Conservation (phyloP, 2,329 filamentous ascomycete species). For the Rhinocladiella mackenziei region DNA sequence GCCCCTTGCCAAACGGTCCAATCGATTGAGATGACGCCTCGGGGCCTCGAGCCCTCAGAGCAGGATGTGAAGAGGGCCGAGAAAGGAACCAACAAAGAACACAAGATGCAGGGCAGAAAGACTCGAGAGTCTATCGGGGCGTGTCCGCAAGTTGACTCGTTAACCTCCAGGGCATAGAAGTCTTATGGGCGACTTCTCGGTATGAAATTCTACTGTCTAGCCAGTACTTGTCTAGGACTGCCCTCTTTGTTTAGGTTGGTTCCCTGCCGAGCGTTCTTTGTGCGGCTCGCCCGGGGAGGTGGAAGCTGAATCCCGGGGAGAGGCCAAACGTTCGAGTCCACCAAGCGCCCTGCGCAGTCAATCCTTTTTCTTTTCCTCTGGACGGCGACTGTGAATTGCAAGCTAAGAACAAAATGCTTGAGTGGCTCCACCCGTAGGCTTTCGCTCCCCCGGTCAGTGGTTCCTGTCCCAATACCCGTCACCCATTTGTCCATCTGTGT, state of each 20-base stretch:
- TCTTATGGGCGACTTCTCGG: no score
- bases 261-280: constrained; percentile 17
- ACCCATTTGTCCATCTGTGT: neutral
- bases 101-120: neutral
- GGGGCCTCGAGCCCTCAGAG: no score
- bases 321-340: neutral
- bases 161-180: no score
- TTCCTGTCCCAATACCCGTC: constrained; percentile 3
- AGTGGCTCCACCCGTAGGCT: neutral
- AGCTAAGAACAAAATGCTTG: no score
- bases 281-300: constrained; percentile 8
- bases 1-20: neutral
- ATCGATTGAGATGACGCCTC: neutral
- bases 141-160: no score
- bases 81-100: no score
- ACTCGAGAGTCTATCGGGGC: no score
- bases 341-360: constrained; percentile 1
- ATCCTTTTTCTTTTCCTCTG: neutral
- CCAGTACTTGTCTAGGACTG: no score
- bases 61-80: no score
- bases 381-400: no score
- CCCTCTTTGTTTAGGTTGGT: no score
- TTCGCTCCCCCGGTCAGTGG: constrained; percentile 1
- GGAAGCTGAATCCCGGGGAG: neutral
- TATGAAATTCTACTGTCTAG: no score